phyloP scores from a whole-genome alignment of 1,284 basidiomycete genomes.

The Trichosporon sp. region DNA sequence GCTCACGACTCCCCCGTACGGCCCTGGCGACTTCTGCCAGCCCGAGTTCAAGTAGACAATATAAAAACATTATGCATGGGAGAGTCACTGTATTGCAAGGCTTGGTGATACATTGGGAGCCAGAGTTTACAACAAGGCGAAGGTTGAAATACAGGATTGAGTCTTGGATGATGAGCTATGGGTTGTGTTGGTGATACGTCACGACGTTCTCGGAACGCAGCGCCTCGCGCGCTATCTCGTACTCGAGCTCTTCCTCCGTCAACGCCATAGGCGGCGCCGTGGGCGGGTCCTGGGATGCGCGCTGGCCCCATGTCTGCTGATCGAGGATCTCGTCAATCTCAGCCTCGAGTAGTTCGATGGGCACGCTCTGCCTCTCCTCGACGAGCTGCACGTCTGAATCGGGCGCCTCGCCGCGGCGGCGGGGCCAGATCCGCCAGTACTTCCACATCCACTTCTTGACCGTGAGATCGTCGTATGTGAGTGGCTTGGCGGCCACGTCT shows the following conservation, averaged over 20 bases:
- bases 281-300: not conserved
- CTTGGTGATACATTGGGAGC: not conserved
- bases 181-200: not conserved
- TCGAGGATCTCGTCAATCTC: conserved; percentile 17
- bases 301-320: not conserved
- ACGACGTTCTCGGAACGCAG: not conserved
- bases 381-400: not conserved
- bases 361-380: conserved; percentile 9
- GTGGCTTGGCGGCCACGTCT: conserved; percentile 35
- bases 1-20: conserved; percentile 85
- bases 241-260: conserved; percentile 9
- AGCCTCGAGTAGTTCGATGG: conserved; percentile 7
- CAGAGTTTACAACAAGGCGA: not conserved
- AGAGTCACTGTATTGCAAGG: conserved; percentile 12
- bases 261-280: not conserved
- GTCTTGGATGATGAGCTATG: not conserved
- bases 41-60: conserved; percentile 76
- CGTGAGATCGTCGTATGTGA: not conserved
- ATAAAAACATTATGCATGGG: conserved; percentile 20
- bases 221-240: not conserved
- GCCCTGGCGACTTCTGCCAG: conserved; percentile 84
- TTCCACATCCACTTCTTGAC: conserved; percentile 3
- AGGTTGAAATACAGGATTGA: not conserved
- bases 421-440: conserved; percentile 1
- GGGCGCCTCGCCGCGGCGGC: not conserved